phyloP scores from a whole-genome alignment of 2,329 filamentous ascomycete species.

The Scolecobasidium constrictum region DNA sequence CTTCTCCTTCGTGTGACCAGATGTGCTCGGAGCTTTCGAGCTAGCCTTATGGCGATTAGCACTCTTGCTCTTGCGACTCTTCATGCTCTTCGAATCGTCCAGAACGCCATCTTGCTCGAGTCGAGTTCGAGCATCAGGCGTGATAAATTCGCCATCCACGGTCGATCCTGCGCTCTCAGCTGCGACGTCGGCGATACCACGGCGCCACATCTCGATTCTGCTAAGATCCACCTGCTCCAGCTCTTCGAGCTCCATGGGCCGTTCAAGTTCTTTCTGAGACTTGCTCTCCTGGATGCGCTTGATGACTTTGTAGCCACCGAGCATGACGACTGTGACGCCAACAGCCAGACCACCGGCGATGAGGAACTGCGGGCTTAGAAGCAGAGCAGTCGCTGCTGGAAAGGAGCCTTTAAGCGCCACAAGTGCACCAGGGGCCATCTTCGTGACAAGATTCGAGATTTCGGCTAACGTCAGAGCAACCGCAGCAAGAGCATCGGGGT shows the following conservation, averaged over 20 bases:
- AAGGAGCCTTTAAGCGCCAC: constrained; percentile 66
- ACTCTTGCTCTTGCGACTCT: constrained; percentile 5
- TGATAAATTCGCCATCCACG: constrained; percentile 56
- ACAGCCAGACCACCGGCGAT: constrained; percentile 84
- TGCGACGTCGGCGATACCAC: constrained; percentile 50
- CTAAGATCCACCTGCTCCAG: constrained; percentile 46
- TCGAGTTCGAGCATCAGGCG: constrained; percentile 42
- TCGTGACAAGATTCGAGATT: constrained; percentile 68
- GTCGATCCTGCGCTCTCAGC: constrained; percentile 45
- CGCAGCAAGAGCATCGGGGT: constrained; percentile 83
- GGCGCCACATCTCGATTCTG: constrained; percentile 51
- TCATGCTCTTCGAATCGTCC: constrained; percentile 12
- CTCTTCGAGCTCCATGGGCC: constrained; percentile 38
- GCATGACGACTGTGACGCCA: constrained; percentile 89
- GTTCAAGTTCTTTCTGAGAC: constrained; percentile 15
- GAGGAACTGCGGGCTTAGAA: constrained; percentile 86
- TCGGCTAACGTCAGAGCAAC: constrained; percentile 89
- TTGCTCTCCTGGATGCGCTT: constrained; percentile 58
- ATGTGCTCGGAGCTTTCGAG: background rate
- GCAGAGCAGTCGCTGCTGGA: constrained; percentile 74
- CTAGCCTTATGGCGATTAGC: background rate
- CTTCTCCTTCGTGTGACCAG: background rate
- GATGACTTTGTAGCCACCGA: constrained; percentile 95
- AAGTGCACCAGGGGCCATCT: constrained; percentile 75
- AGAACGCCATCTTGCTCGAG: constrained; percentile 36